Conservation (phyloP, 2,329 filamentous ascomycete genomes). For the Trichoderma simmonsii region DNA sequence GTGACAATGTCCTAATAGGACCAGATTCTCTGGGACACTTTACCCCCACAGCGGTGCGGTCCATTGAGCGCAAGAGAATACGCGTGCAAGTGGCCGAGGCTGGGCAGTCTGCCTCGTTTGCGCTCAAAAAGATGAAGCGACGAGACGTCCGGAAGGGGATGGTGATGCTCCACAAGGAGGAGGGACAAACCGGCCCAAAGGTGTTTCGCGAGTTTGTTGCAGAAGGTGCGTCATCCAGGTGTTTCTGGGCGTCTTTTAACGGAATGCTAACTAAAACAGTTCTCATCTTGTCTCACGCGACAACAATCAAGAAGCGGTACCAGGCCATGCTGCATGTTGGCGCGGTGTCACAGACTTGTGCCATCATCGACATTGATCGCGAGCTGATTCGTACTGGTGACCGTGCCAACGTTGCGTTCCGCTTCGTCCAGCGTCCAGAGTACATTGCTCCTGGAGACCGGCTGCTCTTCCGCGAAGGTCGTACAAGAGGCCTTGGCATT, state of each 20-base stretch:
- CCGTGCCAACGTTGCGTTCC: constrained; percentile 89
- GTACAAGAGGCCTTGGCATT: constrained; percentile 92
- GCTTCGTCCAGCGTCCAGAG: constrained; percentile 90
- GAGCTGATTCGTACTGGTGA: constrained; percentile 93
- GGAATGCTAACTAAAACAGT: constrained; percentile 47
- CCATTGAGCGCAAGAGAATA: constrained; percentile 93
- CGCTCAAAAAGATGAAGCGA: constrained; percentile 78
- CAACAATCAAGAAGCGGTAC: constrained; percentile 94
- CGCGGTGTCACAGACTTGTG: constrained; percentile 89
- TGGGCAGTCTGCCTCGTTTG: constrained; percentile 90
- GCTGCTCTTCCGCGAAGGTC: constrained; percentile 87
- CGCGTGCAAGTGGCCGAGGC: constrained; percentile 82
- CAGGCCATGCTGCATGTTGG: constrained; percentile 98
- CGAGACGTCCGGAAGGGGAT: constrained; percentile 97
- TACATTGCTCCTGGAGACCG: constrained; percentile 86
- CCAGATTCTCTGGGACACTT: constrained; percentile 91
- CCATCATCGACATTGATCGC: constrained; percentile 97
- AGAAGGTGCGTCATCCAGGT: constrained; percentile 52
- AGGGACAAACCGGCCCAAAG: constrained; percentile 66
- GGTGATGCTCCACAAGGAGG: constrained; percentile 85
- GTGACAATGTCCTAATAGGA: constrained; percentile 85
- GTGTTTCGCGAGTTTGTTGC: constrained; percentile 75
- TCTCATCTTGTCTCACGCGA: constrained; percentile 90
- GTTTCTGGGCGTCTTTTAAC: too few species aligned
- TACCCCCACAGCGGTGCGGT: constrained; percentile 78